Evolutionary conservation across 495 filamentous ascomycete species (phyloP).

Genomic region (Cercophora samala): DNA sequence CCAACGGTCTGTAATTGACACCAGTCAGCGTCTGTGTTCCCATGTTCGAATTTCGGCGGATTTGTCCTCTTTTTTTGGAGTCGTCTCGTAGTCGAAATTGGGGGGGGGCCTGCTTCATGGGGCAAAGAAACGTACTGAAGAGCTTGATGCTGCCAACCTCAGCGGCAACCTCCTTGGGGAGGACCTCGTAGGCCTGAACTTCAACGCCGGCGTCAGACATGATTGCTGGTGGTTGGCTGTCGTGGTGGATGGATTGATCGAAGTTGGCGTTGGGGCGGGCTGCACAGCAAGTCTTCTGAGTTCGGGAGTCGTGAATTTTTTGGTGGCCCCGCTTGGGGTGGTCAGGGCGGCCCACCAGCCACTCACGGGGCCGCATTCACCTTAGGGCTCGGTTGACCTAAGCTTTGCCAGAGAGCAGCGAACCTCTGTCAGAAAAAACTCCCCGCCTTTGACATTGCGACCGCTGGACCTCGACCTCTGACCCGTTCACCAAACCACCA

Average conservation of each 20-base stretch:
- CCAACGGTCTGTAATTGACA: slow-evolving; percentile 41
- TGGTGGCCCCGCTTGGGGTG: slow-evolving; percentile 37
- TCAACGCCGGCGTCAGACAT: slow-evolving; percentile 99
- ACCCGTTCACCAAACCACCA: slow-evolving; percentile 43
- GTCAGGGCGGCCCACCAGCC: slow-evolving; percentile 26
- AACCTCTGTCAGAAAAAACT: slow-evolving; percentile 34
- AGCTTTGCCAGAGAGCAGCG: slow-evolving; percentile 19
- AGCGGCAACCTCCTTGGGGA: slow-evolving; percentile 89
- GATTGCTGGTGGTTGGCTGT: slow-evolving; percentile 40
- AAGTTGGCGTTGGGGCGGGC: slow-evolving; percentile 28
- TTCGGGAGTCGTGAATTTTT: slow-evolving; percentile 38
- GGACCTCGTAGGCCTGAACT: slow-evolving; percentile 70
- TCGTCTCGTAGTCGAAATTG: neutral
- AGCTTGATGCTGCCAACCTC: slow-evolving; percentile 95
- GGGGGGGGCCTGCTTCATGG: neutral
- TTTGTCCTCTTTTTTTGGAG: neutral
- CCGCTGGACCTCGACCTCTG: slow-evolving; percentile 26
- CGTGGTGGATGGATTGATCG: slow-evolving; percentile 27
- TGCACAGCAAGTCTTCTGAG: slow-evolving; percentile 22
- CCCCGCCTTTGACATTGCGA: slow-evolving; percentile 41
- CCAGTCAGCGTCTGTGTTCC: slow-evolving; percentile 29
- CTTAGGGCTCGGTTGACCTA: slow-evolving; percentile 43
- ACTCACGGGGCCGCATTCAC: slow-evolving; percentile 29
- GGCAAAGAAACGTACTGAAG: slow-evolving; percentile 59
- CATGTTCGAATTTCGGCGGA: slow-evolving; percentile 8